Conservation (phyloP, 2,329 filamentous ascomycete species). For the Calonectria henricotiae region DNA sequence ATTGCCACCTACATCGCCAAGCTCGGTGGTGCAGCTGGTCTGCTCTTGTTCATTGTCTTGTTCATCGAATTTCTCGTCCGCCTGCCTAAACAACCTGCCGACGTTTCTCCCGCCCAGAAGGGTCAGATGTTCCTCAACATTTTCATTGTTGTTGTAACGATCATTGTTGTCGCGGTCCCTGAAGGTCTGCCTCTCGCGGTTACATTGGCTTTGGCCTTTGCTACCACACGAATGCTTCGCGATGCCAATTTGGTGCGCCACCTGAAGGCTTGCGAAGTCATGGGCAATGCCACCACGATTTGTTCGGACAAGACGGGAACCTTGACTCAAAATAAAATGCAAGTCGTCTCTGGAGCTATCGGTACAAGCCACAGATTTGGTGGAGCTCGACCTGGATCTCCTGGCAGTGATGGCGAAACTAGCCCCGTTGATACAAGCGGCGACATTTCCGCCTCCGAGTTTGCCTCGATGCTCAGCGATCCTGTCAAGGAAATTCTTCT, state of each 20-base stretch:
- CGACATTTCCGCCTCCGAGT: slow-evolving; percentile 65
- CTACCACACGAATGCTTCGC: slow-evolving; percentile 83
- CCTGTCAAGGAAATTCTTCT: slow-evolving; percentile 70
- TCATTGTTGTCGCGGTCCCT: slow-evolving; percentile 85
- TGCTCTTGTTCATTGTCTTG: slow-evolving; percentile 87
- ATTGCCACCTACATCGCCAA: slow-evolving; percentile 86
- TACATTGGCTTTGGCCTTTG: slow-evolving; percentile 84
- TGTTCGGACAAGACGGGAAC: slow-evolving; percentile 81
- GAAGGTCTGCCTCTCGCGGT: slow-evolving; percentile 85
- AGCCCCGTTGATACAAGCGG: slow-evolving; percentile 52
- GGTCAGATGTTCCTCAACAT: slow-evolving; percentile 85
- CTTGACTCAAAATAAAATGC: slow-evolving; percentile 80
- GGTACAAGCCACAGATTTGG: slow-evolving; percentile 73
- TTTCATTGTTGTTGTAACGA: slow-evolving; percentile 84
- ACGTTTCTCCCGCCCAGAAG: slow-evolving; percentile 77
- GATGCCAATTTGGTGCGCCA: slow-evolving; percentile 86
- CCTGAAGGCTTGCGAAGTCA: slow-evolving; percentile 84
- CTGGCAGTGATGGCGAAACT: slow-evolving; percentile 49
- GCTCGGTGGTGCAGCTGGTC: slow-evolving; percentile 82
- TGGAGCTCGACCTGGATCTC: slow-evolving; percentile 53
- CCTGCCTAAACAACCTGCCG: slow-evolving; percentile 68
- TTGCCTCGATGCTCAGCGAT: slow-evolving; percentile 64
- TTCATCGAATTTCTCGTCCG: slow-evolving; percentile 88
- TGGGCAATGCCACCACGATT: slow-evolving; percentile 84
- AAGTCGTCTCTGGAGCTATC: slow-evolving; percentile 74